Evolutionary conservation across 2,329 filamentous ascomycete species (phyloP), one percentile per base, ranked within the genome.

Genomic region (Cercospora canescens): DNA sequence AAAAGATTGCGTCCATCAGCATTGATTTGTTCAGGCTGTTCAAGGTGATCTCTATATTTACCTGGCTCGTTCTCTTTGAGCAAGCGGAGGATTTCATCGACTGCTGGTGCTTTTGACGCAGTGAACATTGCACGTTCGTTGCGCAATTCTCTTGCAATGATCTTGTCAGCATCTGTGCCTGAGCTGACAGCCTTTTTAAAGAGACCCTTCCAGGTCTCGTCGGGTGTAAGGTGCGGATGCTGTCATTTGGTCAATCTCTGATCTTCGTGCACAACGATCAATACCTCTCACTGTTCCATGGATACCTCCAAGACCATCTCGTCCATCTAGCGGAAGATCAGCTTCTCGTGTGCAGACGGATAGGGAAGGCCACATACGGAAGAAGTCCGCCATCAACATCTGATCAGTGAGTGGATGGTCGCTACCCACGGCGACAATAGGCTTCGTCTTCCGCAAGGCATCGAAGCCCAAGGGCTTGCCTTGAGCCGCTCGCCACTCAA

Each of bases 21-120:
- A 24, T 60, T 7, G 9, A 48, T 11, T 26, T 41, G 26, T 30
- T 2, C 26, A 16, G 24, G 7, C 6, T 48, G 37, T 35, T 35
- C 32, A 5, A 2, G 24, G 3, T 28, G 6, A 16, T 18, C 11
- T 12, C 3, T 16, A 5, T 60, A 14, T 34, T 30, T 16, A 60
- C 57, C 57, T n/a, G 86, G 85, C 7, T 94, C 92, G 75, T 95
- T 93, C 73, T 95, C 91, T 63, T 85, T 86, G 21, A 99, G 86
- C 56, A 97, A 84, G 28, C 91, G 88, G n/a, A 99, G 86, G 59
- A 99, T 98, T 79, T 97, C 93, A 77, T 91, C 86, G 79, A 96
- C 90, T 0, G 94, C 88, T 1, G 88, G 88, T 5, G 82, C 80
- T 72, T 88, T 88, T 18, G 93, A 96, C 0, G 94, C 89, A 2